Conservation (phyloP, 148 eudicot genomes). For the Camellia granthamiana region DNA sequence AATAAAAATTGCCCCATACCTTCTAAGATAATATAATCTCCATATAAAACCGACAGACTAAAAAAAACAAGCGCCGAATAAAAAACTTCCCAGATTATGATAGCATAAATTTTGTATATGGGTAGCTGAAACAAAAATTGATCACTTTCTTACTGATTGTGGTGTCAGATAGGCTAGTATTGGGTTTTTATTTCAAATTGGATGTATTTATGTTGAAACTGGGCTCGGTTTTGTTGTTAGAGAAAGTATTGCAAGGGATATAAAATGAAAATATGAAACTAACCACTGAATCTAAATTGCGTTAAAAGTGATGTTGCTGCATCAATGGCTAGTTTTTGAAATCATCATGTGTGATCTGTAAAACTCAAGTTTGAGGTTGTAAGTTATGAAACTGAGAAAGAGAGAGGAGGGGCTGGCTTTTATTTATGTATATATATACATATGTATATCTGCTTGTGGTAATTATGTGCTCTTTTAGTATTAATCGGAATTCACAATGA, state of each 20-base stretch:
- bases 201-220: background rate
- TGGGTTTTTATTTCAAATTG: background rate
- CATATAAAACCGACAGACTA: background rate
- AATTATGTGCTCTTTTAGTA: too few species aligned
- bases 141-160: background rate
- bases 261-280: background rate
- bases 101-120: background rate
- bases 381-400: too few species aligned
- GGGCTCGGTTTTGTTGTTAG: background rate
- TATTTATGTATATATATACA: too few species aligned
- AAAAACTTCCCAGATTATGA: too few species aligned
- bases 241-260: background rate
- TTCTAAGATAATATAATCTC: too few species aligned
- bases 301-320: background rate
- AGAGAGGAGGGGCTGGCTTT: too few species aligned
- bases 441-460: too few species aligned
- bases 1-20: too few species aligned
- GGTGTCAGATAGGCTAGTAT: background rate
- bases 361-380: too few species aligned
- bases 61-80: too few species aligned
- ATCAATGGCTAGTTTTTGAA: background rate
- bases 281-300: background rate
- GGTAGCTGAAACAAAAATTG: too few species aligned
- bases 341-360: too few species aligned
- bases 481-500: background rate